Percentiles rank a stretch among this genome's conserved stretches.
Evolutionary conservation across 257 asterid species (phyloP).

Genomic region (Cruciata laevipes): DNA sequence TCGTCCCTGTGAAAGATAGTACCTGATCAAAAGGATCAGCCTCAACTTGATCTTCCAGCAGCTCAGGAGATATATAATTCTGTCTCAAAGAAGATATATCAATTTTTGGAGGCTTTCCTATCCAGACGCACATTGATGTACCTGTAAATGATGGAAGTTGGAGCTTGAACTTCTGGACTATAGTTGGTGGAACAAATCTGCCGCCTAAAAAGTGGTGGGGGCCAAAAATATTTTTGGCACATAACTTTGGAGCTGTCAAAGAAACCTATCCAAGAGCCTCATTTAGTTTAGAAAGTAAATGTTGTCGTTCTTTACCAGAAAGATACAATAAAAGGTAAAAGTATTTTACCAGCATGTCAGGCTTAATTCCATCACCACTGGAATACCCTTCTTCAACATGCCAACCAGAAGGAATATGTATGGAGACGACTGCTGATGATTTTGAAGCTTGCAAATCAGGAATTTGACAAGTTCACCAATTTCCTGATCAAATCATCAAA

Average conservation of each 20-base stretch:
- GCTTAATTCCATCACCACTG: conserved; percentile 67
- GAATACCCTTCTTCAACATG: conserved; percentile 94
- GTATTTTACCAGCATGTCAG: conserved; percentile 73
- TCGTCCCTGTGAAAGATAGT: conserved; percentile 10
- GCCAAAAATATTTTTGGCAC: conserved; percentile 81
- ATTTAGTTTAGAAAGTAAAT: conserved; percentile 1
- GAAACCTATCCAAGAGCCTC: conserved; percentile 56
- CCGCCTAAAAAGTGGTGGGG: conserved; percentile 96
- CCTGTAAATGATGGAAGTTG: conserved; percentile 78
- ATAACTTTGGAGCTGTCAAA: conserved; percentile 88
- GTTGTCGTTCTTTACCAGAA: not conserved
- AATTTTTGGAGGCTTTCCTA: conserved; percentile 80
- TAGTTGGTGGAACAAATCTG: conserved; percentile 84
- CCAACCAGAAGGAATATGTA: conserved; percentile 99
- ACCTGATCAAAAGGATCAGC: conserved; percentile 90
- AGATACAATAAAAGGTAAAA: conserved; percentile 10
- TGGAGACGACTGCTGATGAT: conserved; percentile 59
- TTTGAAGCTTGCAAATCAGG: conserved; percentile 36
- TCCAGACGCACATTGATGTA: conserved; percentile 82
- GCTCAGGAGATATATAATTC: conserved; percentile 86
- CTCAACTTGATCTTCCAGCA: conserved; percentile 73
- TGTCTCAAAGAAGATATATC: conserved; percentile 86
- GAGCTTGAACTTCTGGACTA: conserved; percentile 64
- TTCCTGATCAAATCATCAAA: conserved; percentile 75
- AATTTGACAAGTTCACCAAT: conserved; percentile 40